Base-by-base conservation (phyloP, 163 green algal species). In the Volvox carteri region DNA sequence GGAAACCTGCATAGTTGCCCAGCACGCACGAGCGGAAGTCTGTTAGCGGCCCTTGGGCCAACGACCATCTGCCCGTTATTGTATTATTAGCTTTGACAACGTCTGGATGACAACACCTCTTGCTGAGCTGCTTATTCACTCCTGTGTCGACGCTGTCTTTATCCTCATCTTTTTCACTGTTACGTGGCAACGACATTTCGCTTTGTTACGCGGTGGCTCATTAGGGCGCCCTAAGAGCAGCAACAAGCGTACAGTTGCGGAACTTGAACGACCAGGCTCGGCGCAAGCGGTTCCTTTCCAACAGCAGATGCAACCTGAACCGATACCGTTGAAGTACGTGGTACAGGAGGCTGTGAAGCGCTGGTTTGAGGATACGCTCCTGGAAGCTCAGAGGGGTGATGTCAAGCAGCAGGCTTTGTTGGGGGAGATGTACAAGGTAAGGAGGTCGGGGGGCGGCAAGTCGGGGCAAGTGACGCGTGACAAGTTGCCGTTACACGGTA, bases 371-470 rank as follows among this genome's bases (percentile, higher is more conserved):
- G 96, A 98, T 52, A 94, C 96, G 0, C 90, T 95, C 65, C 86
- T 90, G 65, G 89, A 92, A 62, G 96, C 96, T 1, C 60, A 93
- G 33, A 89, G 94, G 0, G 96, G 96, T 0, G 96, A 98, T 67
- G 91, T 98, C 80, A 98, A 98, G 91, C 92, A 96, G 86, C 95
- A 97, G 75, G 96, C 90, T 30, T 85, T 97, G 41, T 84, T 98
- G 56, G 92, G 92, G 0, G 92, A 97, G 65, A 98, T 98, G 96
- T 94, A 97, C 76, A 88, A 88, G 83, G 83, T 87, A 48, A 3
- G 81, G 2, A 42, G 28, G 28, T 18, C 33, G 67, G 4, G 28
- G 67, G n/a, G 67, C 25, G 33, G n/a, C n/a, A n/a, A n/a, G n/a
- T n/a, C n/a, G n/a, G n/a, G n/a, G n/a, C n/a, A n/a, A n/a, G n/a